Percentiles rank a stretch among this genome's conserved stretches.
phyloP scores from a whole-genome alignment of 2,329 filamentous ascomycete species.

The Fusarium newnesense region DNA sequence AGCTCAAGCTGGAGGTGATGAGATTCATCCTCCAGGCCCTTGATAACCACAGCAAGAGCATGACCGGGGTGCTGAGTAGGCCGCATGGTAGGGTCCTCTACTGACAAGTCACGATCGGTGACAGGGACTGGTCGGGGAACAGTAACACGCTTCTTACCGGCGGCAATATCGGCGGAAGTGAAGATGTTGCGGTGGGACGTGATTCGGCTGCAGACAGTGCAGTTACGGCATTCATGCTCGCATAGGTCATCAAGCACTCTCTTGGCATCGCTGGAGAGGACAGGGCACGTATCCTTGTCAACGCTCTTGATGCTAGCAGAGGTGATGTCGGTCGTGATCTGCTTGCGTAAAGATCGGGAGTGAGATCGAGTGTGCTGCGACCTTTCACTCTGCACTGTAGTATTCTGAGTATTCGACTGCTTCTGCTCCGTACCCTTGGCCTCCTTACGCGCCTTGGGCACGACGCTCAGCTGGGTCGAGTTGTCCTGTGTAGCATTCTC shows the following conservation, averaged over 20 bases:
- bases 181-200: conserved; percentile 55
- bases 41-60: conserved; percentile 85
- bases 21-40: conserved; percentile 82
- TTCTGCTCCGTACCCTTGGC: conserved; percentile 30
- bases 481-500: conserved; percentile 51
- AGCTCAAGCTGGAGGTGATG: conserved; percentile 78
- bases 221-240: conserved; percentile 66
- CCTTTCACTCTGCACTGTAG: conserved; percentile 41
- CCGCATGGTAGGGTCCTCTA: conserved; percentile 67
- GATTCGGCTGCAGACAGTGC: conserved; percentile 67
- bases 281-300: conserved; percentile 52
- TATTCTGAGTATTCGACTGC: conserved; percentile 31
- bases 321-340: conserved; percentile 39
- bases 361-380: conserved; percentile 41
- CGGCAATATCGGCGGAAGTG: conserved; percentile 51
- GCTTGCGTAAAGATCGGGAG: conserved; percentile 43
- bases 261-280: conserved; percentile 62
- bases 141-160: conserved; percentile 67
- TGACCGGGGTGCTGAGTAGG: conserved; percentile 75
- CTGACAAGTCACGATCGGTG: conserved; percentile 65
- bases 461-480: conserved; percentile 47
- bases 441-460: conserved; percentile 39
- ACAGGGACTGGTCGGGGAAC: conserved; percentile 74
- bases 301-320: conserved; percentile 38
- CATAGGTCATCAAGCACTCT: conserved; percentile 64